Base-by-base conservation (phyloP, 2,329 filamentous ascomycete genomes). In the Aspergillus unguis region DNA sequence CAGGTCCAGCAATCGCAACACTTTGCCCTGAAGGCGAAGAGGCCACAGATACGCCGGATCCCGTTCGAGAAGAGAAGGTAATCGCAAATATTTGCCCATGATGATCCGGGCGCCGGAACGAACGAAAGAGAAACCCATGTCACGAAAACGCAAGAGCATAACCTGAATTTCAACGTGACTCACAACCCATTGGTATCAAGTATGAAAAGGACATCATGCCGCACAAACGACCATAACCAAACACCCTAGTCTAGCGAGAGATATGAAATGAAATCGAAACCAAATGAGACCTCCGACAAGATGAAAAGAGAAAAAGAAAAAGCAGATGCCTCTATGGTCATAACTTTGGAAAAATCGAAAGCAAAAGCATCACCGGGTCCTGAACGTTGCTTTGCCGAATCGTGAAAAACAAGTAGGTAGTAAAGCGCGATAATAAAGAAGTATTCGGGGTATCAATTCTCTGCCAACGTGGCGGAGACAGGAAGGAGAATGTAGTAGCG, bases 291-390 rank as follows among this genome's bases (percentile, higher is more conserved):
- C 51, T 61, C 56, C 59, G 62, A 63, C 62, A 58, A 56, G 65
- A 66, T 7, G 25, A 38, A 36, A 36, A n/a, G 5, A 35, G 9
- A 35, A 37, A 37, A 37, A 37, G 27, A 44, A 65, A 64, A 59
- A 67, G 65, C 63, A 65, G 61, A 62, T 61, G 67, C 66, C 66
- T 72, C 69, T 71, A 71, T 71, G 63, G 64, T 71, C 69, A 61
- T 71, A 67, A 68, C 58, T 50, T 62, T 61, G 60, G 37, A 56
- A 60, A 54, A 56, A 53, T 42, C 29, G 41, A 52, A 54, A 17
- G 17, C 17, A 17, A 17, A 50, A 58, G 42, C 56, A 58, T 62
- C 59, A 63, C 49, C 52, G 46, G 50, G 52, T 58, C 52, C 51
- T 59, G 52, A 55, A 56, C 58, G 56, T 50, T 58, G 55, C 55